Percentiles rank a stretch among this genome's conserved stretches.
These are phyloP conservation scores for Aureobasidium musti DNA, from an alignment of 2,329 filamentous ascomycete species.

Conservation along the genomic window DNA sequence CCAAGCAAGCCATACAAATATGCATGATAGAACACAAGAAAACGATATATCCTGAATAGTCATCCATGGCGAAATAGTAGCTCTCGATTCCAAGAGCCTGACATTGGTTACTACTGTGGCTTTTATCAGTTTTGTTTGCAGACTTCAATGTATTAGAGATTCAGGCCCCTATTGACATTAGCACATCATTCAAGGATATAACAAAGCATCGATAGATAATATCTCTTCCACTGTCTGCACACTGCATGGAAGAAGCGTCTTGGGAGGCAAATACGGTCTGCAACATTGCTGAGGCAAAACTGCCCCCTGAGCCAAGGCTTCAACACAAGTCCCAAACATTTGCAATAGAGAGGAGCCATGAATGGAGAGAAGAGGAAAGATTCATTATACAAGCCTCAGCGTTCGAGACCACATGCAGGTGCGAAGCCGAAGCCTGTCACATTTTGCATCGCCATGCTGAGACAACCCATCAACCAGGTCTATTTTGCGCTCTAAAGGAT, in stretches of 20 bases:
- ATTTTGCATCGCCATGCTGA: constrained; percentile 29
- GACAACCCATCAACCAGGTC: constrained; percentile 23
- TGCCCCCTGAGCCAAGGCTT: not conserved
- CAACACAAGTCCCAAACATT: not conserved
- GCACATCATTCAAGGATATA: not conserved
- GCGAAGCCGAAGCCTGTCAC: not conserved
- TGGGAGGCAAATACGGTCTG: not conserved
- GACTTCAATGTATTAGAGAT: not conserved
- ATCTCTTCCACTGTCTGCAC: not conserved
- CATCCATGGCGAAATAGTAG: not conserved
- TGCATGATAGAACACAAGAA: too few relatives aligned
- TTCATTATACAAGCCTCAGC: constrained; percentile 28
- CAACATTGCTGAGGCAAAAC: too few relatives aligned
- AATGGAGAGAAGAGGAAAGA: constrained; percentile 21
- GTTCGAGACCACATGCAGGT: constrained; percentile 20
- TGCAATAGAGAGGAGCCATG: not conserved
- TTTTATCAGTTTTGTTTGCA: not conserved
- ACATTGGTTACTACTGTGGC: too few relatives aligned
- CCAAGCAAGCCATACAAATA: too few relatives aligned
- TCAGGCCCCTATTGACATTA: not conserved
- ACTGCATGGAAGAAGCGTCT: not conserved
- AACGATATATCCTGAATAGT: not conserved
- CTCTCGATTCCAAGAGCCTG: not conserved
- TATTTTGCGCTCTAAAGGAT: constrained; percentile 26
- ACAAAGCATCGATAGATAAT: not conserved